phyloP scores from a whole-genome alignment of 2,329 filamentous ascomycete genomes.

The Ampelomyces quisqualis region DNA sequence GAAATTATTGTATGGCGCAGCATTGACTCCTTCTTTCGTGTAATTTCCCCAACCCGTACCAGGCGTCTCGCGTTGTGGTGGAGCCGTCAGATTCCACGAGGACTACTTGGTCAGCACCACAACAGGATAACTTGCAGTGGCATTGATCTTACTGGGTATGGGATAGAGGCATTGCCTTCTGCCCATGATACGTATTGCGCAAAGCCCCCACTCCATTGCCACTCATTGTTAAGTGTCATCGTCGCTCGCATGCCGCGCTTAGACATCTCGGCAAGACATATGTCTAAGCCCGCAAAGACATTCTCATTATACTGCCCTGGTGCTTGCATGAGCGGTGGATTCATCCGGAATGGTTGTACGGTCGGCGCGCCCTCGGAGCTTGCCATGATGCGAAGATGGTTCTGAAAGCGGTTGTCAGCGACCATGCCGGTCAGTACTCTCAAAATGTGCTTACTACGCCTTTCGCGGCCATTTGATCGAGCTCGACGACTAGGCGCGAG shows the following conservation, averaged over 20 bases:
- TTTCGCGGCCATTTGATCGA: conserved; percentile 45
- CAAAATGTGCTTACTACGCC: too few species aligned
- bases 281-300: conserved; percentile 42
- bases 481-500: conserved; percentile 41
- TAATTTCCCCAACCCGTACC: conserved; percentile 46
- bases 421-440: too few species aligned
- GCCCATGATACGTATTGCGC: conserved; percentile 45
- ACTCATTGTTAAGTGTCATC: conserved; percentile 45
- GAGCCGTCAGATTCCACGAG: conserved; percentile 43
- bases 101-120: conserved; percentile 1
- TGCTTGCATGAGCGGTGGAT: conserved; percentile 38
- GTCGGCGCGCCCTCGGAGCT: conserved; percentile 44
- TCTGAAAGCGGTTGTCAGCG: too few species aligned
- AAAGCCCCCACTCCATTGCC: conserved; percentile 46
- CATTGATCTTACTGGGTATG: conserved; percentile 29
- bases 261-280: conserved; percentile 44
- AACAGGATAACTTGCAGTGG: background rate
- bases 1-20: conserved; percentile 33
- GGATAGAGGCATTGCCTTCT: conserved; percentile 37
- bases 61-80: conserved; percentile 37
- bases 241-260: conserved; percentile 46
- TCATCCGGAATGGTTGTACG: conserved; percentile 45
- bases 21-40: conserved; percentile 38
- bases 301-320: conserved; percentile 45
- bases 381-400: conserved; percentile 47